A percentile compares a stretch with the other conserved stretches of the same genome.
Conservation (phyloP, 345 rosid genomes). For the Hypericum perforatum region DNA sequence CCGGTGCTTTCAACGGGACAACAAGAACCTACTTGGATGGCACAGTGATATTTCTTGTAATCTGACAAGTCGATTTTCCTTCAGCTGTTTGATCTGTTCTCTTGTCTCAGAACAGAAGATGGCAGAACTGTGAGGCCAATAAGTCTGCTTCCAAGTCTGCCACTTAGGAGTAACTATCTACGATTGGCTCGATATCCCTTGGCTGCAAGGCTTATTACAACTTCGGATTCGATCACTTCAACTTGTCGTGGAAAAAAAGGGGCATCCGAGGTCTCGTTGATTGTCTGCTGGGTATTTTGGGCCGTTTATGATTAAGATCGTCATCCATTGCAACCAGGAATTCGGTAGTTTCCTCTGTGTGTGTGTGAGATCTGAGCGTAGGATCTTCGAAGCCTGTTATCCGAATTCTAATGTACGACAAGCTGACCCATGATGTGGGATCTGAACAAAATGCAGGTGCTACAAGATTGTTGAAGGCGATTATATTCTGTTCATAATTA, state of each 20-base stretch:
- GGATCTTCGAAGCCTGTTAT: no score
- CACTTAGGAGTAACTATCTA: constrained; percentile 74
- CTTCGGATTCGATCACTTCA: constrained; percentile 90
- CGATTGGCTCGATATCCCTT: constrained; percentile 85
- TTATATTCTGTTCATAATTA: constrained; percentile 68
- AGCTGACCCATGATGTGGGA: constrained; percentile 11
- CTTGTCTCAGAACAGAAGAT: constrained; percentile 59
- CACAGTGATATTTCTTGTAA: no score
- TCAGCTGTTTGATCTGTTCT: neutral
- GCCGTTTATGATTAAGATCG: constrained; percentile 63
- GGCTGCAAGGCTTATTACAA: constrained; percentile 80
- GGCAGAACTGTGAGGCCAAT: constrained; percentile 65
- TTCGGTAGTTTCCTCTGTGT: constrained; percentile 47
- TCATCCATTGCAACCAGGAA: constrained; percentile 65
- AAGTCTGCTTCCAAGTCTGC: constrained; percentile 71
- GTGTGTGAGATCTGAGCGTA: no score
- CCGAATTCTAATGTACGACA: no score
- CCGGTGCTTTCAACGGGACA: no score
- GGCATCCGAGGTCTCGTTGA: constrained; percentile 64
- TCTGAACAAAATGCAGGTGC: constrained; percentile 43
- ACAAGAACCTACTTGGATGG: no score
- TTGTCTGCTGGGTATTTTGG: constrained; percentile 63
- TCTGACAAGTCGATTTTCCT: neutral
- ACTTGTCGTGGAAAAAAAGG: constrained; percentile 62
- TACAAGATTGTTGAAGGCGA: constrained; percentile 87